These are phyloP conservation scores for Jamesozyma spencerorum DNA, from an alignment of 805 yeast species.

Conservation along the genomic window DNA sequence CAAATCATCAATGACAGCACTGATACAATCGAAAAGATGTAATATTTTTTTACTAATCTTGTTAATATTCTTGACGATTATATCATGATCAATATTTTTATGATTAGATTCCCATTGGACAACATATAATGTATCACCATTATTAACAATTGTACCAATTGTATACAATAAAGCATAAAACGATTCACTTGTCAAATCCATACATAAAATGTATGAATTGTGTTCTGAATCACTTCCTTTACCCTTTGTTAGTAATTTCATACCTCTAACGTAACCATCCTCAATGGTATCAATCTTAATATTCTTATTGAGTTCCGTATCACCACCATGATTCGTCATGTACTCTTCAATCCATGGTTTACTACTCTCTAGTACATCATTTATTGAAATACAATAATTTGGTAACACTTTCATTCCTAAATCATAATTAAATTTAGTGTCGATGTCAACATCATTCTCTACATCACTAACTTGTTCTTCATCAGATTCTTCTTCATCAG, in stretches of 20 bases:
- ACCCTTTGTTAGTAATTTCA: slow-evolving; percentile 14
- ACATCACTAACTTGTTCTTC: slow-evolving; percentile 34
- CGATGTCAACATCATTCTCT: slow-evolving; percentile 27
- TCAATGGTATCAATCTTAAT: slow-evolving; percentile 17
- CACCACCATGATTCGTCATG: slow-evolving; percentile 25
- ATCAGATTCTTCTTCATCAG: slow-evolving; percentile 30
- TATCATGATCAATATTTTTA: slow-evolving; percentile 4
- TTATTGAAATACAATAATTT: slow-evolving; percentile 22
- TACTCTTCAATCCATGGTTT: slow-evolving; percentile 27
- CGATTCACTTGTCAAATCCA: slow-evolving; percentile 78
- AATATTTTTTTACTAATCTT: slow-evolving; percentile 14
- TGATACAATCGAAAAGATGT: slow-evolving; percentile 24
- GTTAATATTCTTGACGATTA: slow-evolving; percentile 12
- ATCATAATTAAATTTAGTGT: slow-evolving; percentile 26
- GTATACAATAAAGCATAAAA: slow-evolving; percentile 81
- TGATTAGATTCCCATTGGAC: slow-evolving; percentile 31
- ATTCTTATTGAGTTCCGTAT: slow-evolving; percentile 26
- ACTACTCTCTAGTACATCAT: slow-evolving; percentile 22
- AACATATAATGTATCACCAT: slow-evolving; percentile 72
- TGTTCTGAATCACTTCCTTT: slow-evolving; percentile 13
- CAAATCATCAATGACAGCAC: slow-evolving; percentile 19
- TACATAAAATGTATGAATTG: slow-evolving; percentile 50
- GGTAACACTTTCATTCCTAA: slow-evolving; percentile 29
- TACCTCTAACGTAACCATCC: slow-evolving; percentile 23
- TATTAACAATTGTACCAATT: slow-evolving; percentile 73